These are phyloP conservation scores for Lathyrus sativus DNA, from an alignment of 306 rosid genomes.

Conservation along the genomic window DNA sequence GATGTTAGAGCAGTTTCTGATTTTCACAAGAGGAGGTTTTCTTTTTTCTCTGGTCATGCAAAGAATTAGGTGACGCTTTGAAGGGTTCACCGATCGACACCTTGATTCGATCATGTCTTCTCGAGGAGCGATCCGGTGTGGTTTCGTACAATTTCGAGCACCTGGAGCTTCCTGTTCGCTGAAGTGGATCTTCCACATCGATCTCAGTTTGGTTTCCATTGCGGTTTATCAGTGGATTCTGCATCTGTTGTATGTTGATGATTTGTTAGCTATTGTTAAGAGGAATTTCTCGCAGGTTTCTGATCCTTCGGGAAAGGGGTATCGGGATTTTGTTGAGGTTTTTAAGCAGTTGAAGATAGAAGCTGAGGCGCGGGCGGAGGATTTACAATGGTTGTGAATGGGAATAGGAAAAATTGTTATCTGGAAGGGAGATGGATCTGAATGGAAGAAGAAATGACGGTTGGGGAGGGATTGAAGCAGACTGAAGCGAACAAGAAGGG, in stretches of 20 bases:
- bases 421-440: conserved; percentile 59
- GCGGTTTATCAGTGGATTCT: conserved; percentile 90
- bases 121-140: conserved; percentile 91
- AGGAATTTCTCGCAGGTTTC: conserved; percentile 67
- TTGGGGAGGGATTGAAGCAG: too few relatives aligned
- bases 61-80: conserved; percentile 79
- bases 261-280: conserved; percentile 75
- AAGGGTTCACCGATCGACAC: conserved; percentile 91
- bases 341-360: conserved; percentile 70
- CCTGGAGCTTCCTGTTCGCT: conserved; percentile 89
- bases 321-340: conserved; percentile 70
- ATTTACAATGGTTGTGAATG: conserved; percentile 35
- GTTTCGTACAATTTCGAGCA: conserved; percentile 76
- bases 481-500: too few relatives aligned
- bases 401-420: conserved; percentile 50
- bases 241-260: conserved; percentile 81
- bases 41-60: conserved; percentile 95
- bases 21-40: conserved; percentile 89
- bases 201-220: conserved; percentile 84
- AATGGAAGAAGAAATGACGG: conserved; percentile 49
- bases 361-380: conserved; percentile 88
- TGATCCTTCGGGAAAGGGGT: conserved; percentile 58
- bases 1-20: conserved; percentile 90
- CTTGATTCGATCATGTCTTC: conserved; percentile 85
- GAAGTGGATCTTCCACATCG: conserved; percentile 92